phyloP scores from a whole-genome alignment of 2,329 filamentous ascomycete species.

The Emergomyces africanus region DNA sequence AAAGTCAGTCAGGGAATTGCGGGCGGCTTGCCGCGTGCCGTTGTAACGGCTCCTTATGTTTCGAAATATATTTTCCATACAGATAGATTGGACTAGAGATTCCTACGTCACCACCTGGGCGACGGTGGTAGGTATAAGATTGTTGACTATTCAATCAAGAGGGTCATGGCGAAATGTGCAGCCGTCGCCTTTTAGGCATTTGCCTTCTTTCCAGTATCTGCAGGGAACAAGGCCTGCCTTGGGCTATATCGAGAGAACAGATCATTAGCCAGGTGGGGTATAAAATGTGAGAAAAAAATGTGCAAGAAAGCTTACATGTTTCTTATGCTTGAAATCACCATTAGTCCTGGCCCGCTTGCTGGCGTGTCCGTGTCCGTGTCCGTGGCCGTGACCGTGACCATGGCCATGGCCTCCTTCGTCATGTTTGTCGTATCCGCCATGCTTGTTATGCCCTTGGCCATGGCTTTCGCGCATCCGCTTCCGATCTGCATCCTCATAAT shows the following conservation, averaged over 20 bases:
- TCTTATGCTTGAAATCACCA: conserved; percentile 20
- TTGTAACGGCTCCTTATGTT: background rate
- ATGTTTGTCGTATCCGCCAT: conserved; percentile 19
- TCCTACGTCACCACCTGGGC: background rate
- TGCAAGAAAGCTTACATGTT: conserved; percentile 22
- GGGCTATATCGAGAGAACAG: conserved; percentile 16
- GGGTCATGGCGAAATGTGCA: conserved; percentile 39
- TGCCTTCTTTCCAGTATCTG: conserved; percentile 41
- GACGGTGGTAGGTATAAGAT: background rate
- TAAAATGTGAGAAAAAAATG: background rate
- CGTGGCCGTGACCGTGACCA: conserved; percentile 14
- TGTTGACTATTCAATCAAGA: conserved; percentile 4
- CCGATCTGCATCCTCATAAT: conserved; percentile 28
- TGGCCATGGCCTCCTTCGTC: conserved; percentile 16
- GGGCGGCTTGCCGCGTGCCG: too few species aligned
- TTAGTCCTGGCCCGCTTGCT: conserved; percentile 25
- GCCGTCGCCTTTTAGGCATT: conserved; percentile 40
- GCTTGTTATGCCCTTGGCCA: background rate
- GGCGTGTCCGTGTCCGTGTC: conserved; percentile 15
- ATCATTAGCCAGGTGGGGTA: background rate
- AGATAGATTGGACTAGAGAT: background rate
- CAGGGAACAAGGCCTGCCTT: conserved; percentile 36
- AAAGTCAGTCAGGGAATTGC: too few species aligned
- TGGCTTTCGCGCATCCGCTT: conserved; percentile 24
- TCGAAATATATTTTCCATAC: background rate